These are phyloP conservation scores for Astraeus odoratus DNA, from an alignment of 768 basidiomycete species.

Conservation along the genomic window DNA sequence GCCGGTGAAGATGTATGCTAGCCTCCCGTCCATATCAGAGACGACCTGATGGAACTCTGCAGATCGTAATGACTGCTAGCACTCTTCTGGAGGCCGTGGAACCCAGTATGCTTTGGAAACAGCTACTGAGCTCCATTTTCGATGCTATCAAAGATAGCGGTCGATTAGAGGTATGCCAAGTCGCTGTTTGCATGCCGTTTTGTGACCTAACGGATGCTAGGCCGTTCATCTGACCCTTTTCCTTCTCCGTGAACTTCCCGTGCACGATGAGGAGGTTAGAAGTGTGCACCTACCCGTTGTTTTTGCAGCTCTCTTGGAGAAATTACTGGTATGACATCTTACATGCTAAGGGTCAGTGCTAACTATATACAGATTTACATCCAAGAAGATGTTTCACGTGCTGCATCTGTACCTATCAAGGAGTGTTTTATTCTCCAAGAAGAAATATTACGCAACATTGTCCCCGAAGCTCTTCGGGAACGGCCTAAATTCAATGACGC, in stretches of 20 bases:
- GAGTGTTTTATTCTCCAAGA: constrained; percentile 45
- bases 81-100: constrained; percentile 92
- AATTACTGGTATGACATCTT: constrained; percentile 47
- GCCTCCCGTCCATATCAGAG: not conserved
- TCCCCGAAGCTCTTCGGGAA: constrained; percentile 42
- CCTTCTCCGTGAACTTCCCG: constrained; percentile 62
- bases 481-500: constrained; percentile 41
- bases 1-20: constrained; percentile 53
- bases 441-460: constrained; percentile 45
- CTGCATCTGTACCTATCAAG: constrained; percentile 30
- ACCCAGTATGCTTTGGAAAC: constrained; percentile 81
- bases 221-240: constrained; percentile 64
- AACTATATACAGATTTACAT: constrained; percentile 29
- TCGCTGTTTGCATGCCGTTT: not conserved
- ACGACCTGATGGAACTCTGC: constrained; percentile 1
- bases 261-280: constrained; percentile 84
- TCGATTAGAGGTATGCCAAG: constrained; percentile 40
- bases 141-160: constrained; percentile 41
- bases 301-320: constrained; percentile 61
- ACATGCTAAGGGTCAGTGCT: not conserved
- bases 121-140: constrained; percentile 54
- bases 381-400: constrained; percentile 28
- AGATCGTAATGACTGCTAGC: constrained; percentile 78
- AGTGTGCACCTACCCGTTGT: constrained; percentile 75
- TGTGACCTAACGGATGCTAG: constrained; percentile 30